Conservation (phyloP, 768 basidiomycete genomes). For the Lactarius hengduanensis region DNA sequence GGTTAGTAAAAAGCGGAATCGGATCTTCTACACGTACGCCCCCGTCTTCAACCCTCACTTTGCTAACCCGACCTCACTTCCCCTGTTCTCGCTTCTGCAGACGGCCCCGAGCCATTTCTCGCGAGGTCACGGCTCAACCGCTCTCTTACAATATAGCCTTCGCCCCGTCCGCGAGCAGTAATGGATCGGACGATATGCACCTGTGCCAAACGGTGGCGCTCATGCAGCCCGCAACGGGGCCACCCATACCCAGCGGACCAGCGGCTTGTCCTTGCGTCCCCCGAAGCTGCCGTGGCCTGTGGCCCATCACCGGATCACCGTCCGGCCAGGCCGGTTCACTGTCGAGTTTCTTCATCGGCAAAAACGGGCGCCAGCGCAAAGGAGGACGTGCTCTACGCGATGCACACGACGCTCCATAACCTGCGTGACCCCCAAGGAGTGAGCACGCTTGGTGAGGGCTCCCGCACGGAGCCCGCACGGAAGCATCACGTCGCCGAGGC, state of each 20-base stretch:
- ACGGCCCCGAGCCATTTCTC: conserved; percentile 24
- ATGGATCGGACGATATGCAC: conserved; percentile 52
- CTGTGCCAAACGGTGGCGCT: conserved; percentile 56
- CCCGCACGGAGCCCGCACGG: conserved; percentile 40
- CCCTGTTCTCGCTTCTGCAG: neutral
- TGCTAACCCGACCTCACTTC: neutral
- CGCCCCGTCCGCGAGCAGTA: conserved; percentile 57
- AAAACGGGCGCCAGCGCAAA: neutral
- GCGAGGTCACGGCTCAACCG: conserved; percentile 40
- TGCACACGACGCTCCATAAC: conserved; percentile 55
- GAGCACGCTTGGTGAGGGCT: conserved; percentile 57
- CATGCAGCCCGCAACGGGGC: conserved; percentile 63
- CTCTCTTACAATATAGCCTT: conserved; percentile 57
- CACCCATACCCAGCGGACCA: conserved; percentile 46
- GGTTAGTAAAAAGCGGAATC: conserved; percentile 38
- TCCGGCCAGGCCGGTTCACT: conserved; percentile 38
- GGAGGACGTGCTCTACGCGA: conserved; percentile 53
- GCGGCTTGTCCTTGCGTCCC: conserved; percentile 53
- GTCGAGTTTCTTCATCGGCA: conserved; percentile 29
- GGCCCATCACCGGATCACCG: conserved; percentile 32
- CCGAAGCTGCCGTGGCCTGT: conserved; percentile 64
- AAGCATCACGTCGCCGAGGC: conserved; percentile 57
- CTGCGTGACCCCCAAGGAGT: conserved; percentile 60
- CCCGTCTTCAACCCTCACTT: conserved; percentile 7
- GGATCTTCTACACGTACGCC: conserved; percentile 45